Evolutionary conservation across 208 protist species (phyloP), one percentile per base, ranked within the genome.

Genomic region (Crithidia expoeki): DNA sequence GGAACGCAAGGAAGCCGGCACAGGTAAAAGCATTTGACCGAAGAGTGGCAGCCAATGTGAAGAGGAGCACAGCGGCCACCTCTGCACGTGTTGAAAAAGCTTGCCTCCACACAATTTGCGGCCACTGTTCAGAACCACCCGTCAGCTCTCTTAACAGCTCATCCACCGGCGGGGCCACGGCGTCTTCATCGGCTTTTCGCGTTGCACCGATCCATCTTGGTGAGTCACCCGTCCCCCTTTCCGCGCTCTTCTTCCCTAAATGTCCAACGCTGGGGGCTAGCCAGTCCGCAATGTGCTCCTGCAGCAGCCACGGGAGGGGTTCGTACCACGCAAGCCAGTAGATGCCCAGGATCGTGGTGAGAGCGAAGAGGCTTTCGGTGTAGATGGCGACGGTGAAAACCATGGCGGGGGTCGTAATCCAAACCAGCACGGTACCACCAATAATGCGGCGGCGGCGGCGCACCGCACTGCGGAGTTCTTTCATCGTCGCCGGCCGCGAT

Each of bases 331-430:
- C 67, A 33, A 92, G 67, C 5, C 74, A 56, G 77, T 94, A 93
- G 0, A 95, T 28, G 14, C 82, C 90, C 2, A 80, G 6, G 42
- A 95, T 84, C 0, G 82, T 83, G 27, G 83, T 52, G 9, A 90
- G 63, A 0, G 80, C 77, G 61, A 90, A 95, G 21, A 91, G 52
- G 57, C 80, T 87, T 52, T 95, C 88, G 4, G 90, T 95, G 78
- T 95, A 95, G n/a, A 80, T 50, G 33, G 66, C 83, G 19, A 92
- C 84, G 7, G 83, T 80, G 76, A 94, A 95, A 5, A 95, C 80
- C 68, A 77, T 74, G 23, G 90, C 60, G 4, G 90, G 90, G 25
- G 76, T 85, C 36, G 90, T 32, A 19, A 93, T 61, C 81, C 83
- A 94, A 36, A 89, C 50, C 19, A 94, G 58, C 42, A 74, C 57